Evolutionary conservation across 1,284 basidiomycete species (phyloP).

Genomic region (Ustilago trichophora): DNA sequence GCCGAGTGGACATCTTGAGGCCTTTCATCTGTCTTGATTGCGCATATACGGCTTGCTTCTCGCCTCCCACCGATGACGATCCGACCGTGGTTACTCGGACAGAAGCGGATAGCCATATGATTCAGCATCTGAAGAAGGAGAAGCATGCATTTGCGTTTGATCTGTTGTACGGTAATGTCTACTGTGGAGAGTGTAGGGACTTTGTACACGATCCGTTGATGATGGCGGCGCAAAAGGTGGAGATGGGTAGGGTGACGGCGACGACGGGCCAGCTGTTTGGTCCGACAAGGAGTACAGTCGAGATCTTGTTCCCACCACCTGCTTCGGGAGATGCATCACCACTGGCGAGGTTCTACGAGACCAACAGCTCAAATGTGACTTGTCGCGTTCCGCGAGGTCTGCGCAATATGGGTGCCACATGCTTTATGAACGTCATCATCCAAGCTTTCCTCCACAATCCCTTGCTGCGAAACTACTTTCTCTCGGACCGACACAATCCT

Average conservation of each 20-base stretch:
- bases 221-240: slow-evolving; percentile 35
- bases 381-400: slow-evolving; percentile 80
- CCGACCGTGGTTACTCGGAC: slow-evolving; percentile 15
- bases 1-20: slow-evolving; percentile 51
- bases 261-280: slow-evolving; percentile 29
- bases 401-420: slow-evolving; percentile 91
- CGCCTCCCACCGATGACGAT: slow-evolving; percentile 25
- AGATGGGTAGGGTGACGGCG: slow-evolving; percentile 32
- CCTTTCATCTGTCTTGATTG: slow-evolving; percentile 64
- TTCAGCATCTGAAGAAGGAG: slow-evolving; percentile 22
- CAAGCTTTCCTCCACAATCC: slow-evolving; percentile 95
- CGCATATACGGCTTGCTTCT: slow-evolving; percentile 58
- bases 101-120: slow-evolving; percentile 36
- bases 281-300: slow-evolving; percentile 13
- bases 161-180: slow-evolving; percentile 58
- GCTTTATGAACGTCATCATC: slow-evolving; percentile 90
- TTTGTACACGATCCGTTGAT: slow-evolving; percentile 59
- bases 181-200: slow-evolving; percentile 60
- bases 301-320: slow-evolving; percentile 15
- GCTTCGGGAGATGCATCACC: not conserved
- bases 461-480: slow-evolving; percentile 85
- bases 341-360: slow-evolving; percentile 24
- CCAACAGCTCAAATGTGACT: slow-evolving; percentile 19
- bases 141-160: slow-evolving; percentile 53
- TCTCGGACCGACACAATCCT: slow-evolving; percentile 83